Conservation (phyloP, 306 rosid species). For the Dalbergia cochinchinensis region DNA sequence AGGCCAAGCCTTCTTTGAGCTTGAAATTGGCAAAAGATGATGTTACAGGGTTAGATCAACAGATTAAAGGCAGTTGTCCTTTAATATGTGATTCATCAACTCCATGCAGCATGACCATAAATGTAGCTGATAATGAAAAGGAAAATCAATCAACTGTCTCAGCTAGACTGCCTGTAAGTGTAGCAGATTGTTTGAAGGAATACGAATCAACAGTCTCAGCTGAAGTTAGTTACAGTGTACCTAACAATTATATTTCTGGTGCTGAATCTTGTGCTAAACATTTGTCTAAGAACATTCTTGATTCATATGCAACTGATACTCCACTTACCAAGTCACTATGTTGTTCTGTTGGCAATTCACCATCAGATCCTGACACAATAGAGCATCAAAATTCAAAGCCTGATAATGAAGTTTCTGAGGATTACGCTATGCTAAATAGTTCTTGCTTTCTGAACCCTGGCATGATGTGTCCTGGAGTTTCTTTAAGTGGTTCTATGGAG, state of each 20-base stretch:
- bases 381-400: constrained; percentile 45
- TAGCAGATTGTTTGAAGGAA: constrained; percentile 37
- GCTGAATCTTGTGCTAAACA: constrained; percentile 48
- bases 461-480: constrained; percentile 46
- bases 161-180: no score
- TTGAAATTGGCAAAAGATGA: constrained; percentile 46
- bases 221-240: constrained; percentile 41
- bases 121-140: no score
- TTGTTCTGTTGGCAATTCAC: constrained; percentile 46
- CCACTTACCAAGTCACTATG: constrained; percentile 41
- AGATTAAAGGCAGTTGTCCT: constrained; percentile 46
- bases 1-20: constrained; percentile 46
- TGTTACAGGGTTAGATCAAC: constrained; percentile 42
- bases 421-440: constrained; percentile 42
- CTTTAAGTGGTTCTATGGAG: constrained; percentile 54
- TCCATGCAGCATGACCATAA: constrained; percentile 9
- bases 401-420: constrained; percentile 46
- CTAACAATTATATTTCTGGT: constrained; percentile 41
- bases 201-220: constrained; percentile 48
- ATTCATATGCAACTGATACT: constrained; percentile 42
- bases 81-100: constrained; percentile 43
- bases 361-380: constrained; percentile 42
- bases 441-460: constrained; percentile 47
- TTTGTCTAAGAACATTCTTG: constrained; percentile 8
- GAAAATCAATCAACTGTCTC: no score